These are phyloP conservation scores for Mycena amicta DNA, from an alignment of 768 basidiomycete species.

Conservation along the genomic window DNA sequence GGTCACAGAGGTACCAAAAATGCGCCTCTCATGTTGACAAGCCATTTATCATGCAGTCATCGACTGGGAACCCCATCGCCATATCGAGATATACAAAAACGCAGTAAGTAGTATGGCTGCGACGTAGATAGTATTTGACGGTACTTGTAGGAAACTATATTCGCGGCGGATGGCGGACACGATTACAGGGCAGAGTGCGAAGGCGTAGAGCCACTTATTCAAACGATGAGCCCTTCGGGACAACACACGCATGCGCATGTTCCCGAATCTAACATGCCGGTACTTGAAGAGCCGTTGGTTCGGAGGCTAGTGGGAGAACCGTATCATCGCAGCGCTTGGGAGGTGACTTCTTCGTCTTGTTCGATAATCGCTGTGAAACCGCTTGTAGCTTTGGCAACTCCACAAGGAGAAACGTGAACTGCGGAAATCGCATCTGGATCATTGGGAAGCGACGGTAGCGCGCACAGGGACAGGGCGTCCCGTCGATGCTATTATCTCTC, in stretches of 20 bases:
- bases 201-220: slow-evolving; percentile 58
- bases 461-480: slow-evolving; percentile 67
- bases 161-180: slow-evolving; percentile 50
- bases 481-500: slow-evolving; percentile 72
- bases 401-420: slow-evolving; percentile 54
- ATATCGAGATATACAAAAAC: slow-evolving; percentile 51
- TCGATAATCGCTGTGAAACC: slow-evolving; percentile 2
- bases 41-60: slow-evolving; percentile 47
- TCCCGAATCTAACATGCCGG: not conserved
- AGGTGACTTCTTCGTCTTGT: slow-evolving; percentile 33
- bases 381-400: slow-evolving; percentile 60
- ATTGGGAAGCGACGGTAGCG: slow-evolving; percentile 56
- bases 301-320: slow-evolving; percentile 48
- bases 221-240: slow-evolving; percentile 48
- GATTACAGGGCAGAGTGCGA: slow-evolving; percentile 50
- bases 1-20: slow-evolving; percentile 47
- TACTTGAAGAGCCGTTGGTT: slow-evolving; percentile 45
- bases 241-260: slow-evolving; percentile 18
- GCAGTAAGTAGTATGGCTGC: slow-evolving; percentile 36
- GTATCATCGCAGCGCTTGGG: slow-evolving; percentile 42
- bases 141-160: slow-evolving; percentile 52
- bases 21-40: not conserved
- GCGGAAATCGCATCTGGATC: slow-evolving; percentile 61
- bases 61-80: slow-evolving; percentile 62
- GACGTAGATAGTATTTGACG: too few relatives aligned